These are phyloP conservation scores for Phanerodontia chrysosporium DNA, from an alignment of 768 basidiomycete genomes.

Conservation along the genomic window DNA sequence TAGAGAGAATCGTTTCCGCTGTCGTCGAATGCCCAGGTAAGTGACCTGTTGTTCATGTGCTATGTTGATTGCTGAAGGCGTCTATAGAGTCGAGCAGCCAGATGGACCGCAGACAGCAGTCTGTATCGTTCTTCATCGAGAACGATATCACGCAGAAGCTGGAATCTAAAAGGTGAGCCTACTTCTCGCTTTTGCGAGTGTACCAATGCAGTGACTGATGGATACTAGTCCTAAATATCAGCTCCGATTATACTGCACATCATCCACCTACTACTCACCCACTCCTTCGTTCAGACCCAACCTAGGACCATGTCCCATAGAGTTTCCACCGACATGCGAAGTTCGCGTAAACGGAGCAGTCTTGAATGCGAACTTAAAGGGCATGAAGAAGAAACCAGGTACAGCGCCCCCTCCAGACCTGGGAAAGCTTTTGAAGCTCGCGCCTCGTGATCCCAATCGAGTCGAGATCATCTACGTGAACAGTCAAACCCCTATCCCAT, in stretches of 20 bases:
- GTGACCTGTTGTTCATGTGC: constrained; percentile 13
- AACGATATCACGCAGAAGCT: constrained; percentile 63
- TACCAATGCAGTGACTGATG: neutral
- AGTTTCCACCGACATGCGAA: constrained; percentile 91
- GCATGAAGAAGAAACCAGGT: constrained; percentile 92
- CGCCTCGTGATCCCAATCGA: constrained; percentile 51
- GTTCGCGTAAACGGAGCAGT: constrained; percentile 75
- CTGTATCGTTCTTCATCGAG: constrained; percentile 59
- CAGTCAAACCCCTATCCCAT: constrained; percentile 69
- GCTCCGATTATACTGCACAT: constrained; percentile 85
- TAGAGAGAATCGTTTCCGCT: constrained; percentile 61
- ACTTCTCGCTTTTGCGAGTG: too few species aligned
- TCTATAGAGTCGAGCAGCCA: constrained; percentile 66
- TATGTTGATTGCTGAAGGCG: neutral
- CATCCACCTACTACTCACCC: constrained; percentile 64
- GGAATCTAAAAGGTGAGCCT: constrained; percentile 49
- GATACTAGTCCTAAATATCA: constrained; percentile 61
- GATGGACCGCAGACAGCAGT: constrained; percentile 70
- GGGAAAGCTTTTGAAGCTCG: constrained; percentile 37
- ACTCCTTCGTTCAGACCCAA: constrained; percentile 48
- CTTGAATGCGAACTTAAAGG: constrained; percentile 76
- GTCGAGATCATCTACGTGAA: constrained; percentile 91
- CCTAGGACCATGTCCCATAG: constrained; percentile 64
- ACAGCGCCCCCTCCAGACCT: constrained; percentile 88
- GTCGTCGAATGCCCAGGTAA: constrained; percentile 78